Evolutionary conservation across 2,329 filamentous ascomycete species (phyloP), one percentile per base, ranked within the genome.

Genomic region (Taxawa tesnikishii): DNA sequence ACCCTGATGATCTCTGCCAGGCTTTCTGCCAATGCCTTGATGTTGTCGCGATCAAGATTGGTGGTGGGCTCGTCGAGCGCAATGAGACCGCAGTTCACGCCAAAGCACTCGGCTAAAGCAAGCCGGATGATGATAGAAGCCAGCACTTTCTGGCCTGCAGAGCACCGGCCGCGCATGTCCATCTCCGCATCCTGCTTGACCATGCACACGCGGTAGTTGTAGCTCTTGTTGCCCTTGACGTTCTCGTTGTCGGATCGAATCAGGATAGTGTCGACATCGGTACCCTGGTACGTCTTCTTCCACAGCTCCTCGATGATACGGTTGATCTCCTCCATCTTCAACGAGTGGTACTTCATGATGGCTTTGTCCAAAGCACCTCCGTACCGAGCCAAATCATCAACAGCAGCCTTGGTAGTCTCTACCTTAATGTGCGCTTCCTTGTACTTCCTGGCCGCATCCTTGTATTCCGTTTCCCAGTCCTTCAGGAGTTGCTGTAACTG

Each of bases 251-350:
- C 88, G 12, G 87, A 94, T 25, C 82, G 80, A 59, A 98, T 96
- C 49, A 92, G 71, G 51, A 98, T 94, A 1, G 83, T 90, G 62
- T 98, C 90, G 34, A 98, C 87, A 50, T 98, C 90, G 1, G 88
- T 96, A 42, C 90, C 90, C 53, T 92, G 83, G 59, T 98, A 98
- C 2, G 90, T 94, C 50, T 78, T 81, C 58, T 83, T 83, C 90
- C 90, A 98, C n/a, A 98, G 70, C 55, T 98, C 90, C 42, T 82
- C 83, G 31, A 92, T 79, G 54, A 94, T 94, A 35, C 76, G 73
- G 58, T 98, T 98, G 55, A 98, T 88, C 55, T 98, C 87, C 45
- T 90, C 83, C 90, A 98, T 98, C 65, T 98, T 98, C 51, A 94
- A 64, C 17, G 79, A 72, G 61, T 98, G 90, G 51, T 88, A 98